Evolutionary conservation across 2,329 filamentous ascomycete genomes (phyloP).

Genomic region (Tympanopsis confertula): DNA sequence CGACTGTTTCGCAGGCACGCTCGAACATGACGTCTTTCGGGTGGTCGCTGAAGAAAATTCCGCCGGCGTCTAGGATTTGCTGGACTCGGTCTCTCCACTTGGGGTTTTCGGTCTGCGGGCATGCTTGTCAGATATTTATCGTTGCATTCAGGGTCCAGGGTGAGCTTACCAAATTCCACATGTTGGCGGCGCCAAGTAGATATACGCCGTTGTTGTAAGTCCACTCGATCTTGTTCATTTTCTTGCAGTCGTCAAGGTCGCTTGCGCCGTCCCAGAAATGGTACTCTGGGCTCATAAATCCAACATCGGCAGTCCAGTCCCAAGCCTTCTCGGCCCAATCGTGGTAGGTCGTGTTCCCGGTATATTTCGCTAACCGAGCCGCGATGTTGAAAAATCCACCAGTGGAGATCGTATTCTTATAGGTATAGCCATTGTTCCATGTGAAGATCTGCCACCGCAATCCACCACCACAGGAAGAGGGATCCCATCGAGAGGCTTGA

Average conservation of each 20-base stretch:
- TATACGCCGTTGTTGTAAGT: constrained; percentile 56
- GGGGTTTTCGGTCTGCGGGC: constrained; percentile 31
- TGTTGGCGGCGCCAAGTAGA: constrained; percentile 50
- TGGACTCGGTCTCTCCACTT: constrained; percentile 41
- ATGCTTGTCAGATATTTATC: constrained; percentile 2
- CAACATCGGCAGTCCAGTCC: constrained; percentile 48
- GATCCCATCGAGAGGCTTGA: constrained; percentile 61
- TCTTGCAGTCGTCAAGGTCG: constrained; percentile 37
- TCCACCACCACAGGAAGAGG: constrained; percentile 55
- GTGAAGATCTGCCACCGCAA: constrained; percentile 73
- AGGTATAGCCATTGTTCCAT: constrained; percentile 66
- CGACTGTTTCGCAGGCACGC: constrained; percentile 47
- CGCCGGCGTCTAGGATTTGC: constrained; percentile 37
- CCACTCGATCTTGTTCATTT: constrained; percentile 43
- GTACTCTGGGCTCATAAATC: constrained; percentile 42
- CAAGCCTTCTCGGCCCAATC: constrained; percentile 59
- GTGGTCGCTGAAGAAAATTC: constrained; percentile 41
- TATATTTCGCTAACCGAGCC: constrained; percentile 61
- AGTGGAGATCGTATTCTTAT: constrained; percentile 76
- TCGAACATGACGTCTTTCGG: constrained; percentile 53
- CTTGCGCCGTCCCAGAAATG: constrained; percentile 54
- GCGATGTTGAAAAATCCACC: constrained; percentile 75
- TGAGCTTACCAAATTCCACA: constrained; percentile 37
- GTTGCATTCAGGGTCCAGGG: not conserved
- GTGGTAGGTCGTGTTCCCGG: constrained; percentile 51